Conservation (phyloP, 2,329 filamentous ascomycete species). For the Cercospora sesami region DNA sequence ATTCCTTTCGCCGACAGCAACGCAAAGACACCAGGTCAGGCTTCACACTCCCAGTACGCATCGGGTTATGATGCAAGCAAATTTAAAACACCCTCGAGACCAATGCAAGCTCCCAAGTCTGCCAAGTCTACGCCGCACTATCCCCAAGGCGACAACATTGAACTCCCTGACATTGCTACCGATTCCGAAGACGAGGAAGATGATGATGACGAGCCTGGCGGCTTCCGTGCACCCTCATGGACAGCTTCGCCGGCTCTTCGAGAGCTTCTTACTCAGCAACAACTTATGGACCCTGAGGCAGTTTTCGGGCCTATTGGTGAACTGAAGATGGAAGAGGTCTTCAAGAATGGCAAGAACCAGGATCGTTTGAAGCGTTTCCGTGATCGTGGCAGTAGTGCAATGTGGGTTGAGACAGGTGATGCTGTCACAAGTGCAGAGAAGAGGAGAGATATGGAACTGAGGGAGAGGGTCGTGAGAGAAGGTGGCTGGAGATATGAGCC, state of each 20-base stretch:
- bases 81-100: slow-evolving; percentile 69
- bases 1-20: slow-evolving; percentile 83
- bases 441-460: slow-evolving; percentile 71
- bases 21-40: slow-evolving; percentile 49
- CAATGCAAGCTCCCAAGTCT: slow-evolving; percentile 54
- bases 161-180: slow-evolving; percentile 91
- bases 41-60: slow-evolving; percentile 38
- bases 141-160: slow-evolving; percentile 84
- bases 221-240: slow-evolving; percentile 74
- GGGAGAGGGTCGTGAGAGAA: slow-evolving; percentile 76
- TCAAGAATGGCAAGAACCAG: slow-evolving; percentile 72
- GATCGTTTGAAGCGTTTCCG: slow-evolving; percentile 85
- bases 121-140: slow-evolving; percentile 79
- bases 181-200: slow-evolving; percentile 87
- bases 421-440: slow-evolving; percentile 85
- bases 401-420: slow-evolving; percentile 77
- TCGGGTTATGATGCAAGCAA: slow-evolving; percentile 28
- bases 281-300: slow-evolving; percentile 76
- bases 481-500: slow-evolving; percentile 75
- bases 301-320: slow-evolving; percentile 89
- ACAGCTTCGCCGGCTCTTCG: slow-evolving; percentile 83
- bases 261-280: slow-evolving; percentile 73
- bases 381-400: slow-evolving; percentile 86
- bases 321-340: slow-evolving; percentile 94
- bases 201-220: slow-evolving; percentile 48